phyloP scores from a whole-genome alignment of 1,284 basidiomycete species.

The Anthracocystis setariae region DNA sequence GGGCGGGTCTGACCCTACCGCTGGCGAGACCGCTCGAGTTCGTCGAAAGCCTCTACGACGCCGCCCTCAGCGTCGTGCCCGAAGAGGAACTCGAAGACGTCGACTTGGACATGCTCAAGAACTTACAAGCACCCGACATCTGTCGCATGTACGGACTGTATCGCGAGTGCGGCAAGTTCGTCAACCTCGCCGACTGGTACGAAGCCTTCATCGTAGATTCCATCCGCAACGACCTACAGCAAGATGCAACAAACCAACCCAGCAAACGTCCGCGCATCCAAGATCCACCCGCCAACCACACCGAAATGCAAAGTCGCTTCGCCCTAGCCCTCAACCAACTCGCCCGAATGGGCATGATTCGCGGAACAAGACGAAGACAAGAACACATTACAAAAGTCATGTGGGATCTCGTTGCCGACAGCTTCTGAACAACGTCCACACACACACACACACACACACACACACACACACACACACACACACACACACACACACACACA shows the following conservation, averaged over 20 bases:
- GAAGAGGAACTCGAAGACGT: slow-evolving; percentile 23
- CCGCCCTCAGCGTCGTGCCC: slow-evolving; percentile 34
- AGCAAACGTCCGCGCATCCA: no score
- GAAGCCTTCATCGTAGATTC: slow-evolving; percentile 53
- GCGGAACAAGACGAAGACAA: slow-evolving; percentile 51
- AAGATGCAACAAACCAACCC: not conserved
- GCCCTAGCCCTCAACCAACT: slow-evolving; percentile 60
- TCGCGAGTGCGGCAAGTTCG: slow-evolving; percentile 58
- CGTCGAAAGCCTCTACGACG: slow-evolving; percentile 39
- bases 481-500: no score
- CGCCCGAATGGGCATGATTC: slow-evolving; percentile 60
- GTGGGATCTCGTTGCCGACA: slow-evolving; percentile 56
- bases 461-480: no score
- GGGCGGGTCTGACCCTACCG: slow-evolving; percentile 28
- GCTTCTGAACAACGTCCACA: no score
- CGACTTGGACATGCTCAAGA: slow-evolving; percentile 10
- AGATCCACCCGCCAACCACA: no score
- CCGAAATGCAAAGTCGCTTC: slow-evolving; percentile 54
- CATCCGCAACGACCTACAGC: not conserved
- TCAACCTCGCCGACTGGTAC: slow-evolving; percentile 65
- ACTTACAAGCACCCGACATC: slow-evolving; percentile 48
- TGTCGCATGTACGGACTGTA: slow-evolving; percentile 57
- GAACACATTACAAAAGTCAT: slow-evolving; percentile 62
- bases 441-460: no score
- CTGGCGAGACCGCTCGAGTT: slow-evolving; percentile 30